A percentile compares a stretch with the other conserved stretches of the same genome.
These are phyloP conservation scores for Sclerotinia trifoliorum DNA, from an alignment of 2,329 filamentous ascomycete species.

Conservation along the genomic window DNA sequence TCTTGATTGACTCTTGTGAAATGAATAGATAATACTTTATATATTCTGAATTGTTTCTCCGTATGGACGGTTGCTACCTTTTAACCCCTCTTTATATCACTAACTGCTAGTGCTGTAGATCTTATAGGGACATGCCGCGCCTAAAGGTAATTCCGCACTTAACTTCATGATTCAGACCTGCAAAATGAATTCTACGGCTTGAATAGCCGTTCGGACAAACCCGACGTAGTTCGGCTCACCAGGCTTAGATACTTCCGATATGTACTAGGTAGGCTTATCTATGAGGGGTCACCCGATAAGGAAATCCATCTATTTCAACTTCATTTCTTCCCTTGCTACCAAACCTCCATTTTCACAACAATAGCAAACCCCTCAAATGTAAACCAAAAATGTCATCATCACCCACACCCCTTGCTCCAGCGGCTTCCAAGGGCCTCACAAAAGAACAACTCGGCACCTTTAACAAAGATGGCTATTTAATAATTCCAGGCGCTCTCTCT, in stretches of 20 bases:
- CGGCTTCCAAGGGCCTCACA: conserved; percentile 51
- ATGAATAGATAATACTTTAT: too few relatives aligned
- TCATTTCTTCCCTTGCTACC: background rate
- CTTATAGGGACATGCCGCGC: background rate
- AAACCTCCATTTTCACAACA: background rate
- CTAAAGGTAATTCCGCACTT: background rate
- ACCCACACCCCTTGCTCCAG: background rate
- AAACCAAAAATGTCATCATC: background rate
- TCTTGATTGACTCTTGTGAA: too few relatives aligned
- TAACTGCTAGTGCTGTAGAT: background rate
- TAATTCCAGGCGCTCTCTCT: conserved; percentile 75
- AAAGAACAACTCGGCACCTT: conserved; percentile 70
- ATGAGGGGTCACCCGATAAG: conserved; percentile 9
- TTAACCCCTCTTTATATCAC: background rate
- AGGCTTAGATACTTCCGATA: background rate
- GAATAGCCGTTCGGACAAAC: background rate
- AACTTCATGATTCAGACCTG: background rate
- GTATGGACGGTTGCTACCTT: background rate
- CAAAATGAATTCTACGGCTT: background rate
- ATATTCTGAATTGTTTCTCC: too few relatives aligned
- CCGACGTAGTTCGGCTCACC: background rate
- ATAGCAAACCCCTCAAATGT: background rate
- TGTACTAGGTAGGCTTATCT: background rate
- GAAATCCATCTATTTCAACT: background rate
- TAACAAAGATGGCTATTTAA: conserved; percentile 81